Base-by-base conservation (phyloP, 164 flowering plant species). In the Paratinospora sagittata region DNA sequence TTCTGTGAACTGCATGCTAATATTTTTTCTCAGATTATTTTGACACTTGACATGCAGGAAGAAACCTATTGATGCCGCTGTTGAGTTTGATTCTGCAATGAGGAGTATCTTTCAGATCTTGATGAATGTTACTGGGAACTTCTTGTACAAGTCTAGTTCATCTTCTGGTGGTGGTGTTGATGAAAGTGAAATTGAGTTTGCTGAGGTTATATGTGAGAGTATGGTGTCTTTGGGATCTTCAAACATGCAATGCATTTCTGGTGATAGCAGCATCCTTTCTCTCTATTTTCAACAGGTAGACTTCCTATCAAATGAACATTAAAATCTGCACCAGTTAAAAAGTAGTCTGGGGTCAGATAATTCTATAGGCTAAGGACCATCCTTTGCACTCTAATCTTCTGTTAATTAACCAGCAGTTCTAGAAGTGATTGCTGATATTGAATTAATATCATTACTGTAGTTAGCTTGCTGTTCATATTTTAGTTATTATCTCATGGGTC, bases 181-280 rank as follows among this genome's bases (percentile, higher is more conserved):
- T 81, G 96, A 93, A 72, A 89, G 83, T 81, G 99, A 93, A 75
- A 78, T 82, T 80, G 99, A 96, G 81, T 93, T 90, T 85, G 95
- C 89, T 0, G 99, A 93, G 76, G 86, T 78, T 73, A 76, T 93
- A 74, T 93, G 99, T 81, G 99, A 91, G 79, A 91, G 97, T 79
- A 81, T 96, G 96, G 93, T 89, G 65, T 87, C 90, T 72, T 75
- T 96, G 84, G 98, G 98, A 61, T 84, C 89, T 72, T 74, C 85
- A 27, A 88, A 93, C 82, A 82, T 96, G 82, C 88, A 86, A 34
- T 90, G 88, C 79, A 80, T 93, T 76, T 75, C 86, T 69, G 81
- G 81, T 27, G 85, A 90, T 69, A 76, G 63, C 78, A 65, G 74
- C 47, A 37, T 77, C 13, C 84, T 96, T 65, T 67, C 88, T 67